Evolutionary conservation across 1,284 basidiomycete genomes (phyloP).

Genomic region (Hymenochaete sp.): DNA sequence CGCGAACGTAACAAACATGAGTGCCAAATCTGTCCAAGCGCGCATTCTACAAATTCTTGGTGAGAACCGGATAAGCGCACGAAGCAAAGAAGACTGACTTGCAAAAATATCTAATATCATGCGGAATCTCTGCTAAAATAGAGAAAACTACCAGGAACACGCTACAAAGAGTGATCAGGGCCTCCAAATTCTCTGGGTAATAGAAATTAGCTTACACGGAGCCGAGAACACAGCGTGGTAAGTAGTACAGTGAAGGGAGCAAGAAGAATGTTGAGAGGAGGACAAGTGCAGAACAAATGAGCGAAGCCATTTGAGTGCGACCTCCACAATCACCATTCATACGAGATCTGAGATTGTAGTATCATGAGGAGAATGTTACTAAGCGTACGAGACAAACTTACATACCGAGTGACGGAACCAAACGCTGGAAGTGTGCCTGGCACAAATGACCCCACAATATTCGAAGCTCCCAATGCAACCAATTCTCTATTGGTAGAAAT

Average conservation of each 20-base stretch:
- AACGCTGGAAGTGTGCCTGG: slow-evolving; percentile 84
- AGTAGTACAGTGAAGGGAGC: slow-evolving; percentile 65
- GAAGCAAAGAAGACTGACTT: slow-evolving; percentile 38
- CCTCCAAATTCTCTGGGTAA: background rate
- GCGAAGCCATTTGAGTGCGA: slow-evolving; percentile 79
- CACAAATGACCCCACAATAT: slow-evolving; percentile 71
- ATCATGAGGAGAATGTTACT: background rate
- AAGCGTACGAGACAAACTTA: background rate
- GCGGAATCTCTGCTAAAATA: slow-evolving; percentile 78
- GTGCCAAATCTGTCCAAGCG: slow-evolving; percentile 78
- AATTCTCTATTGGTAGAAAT: slow-evolving; percentile 90
- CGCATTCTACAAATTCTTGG: slow-evolving; percentile 46
- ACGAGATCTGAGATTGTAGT: slow-evolving; percentile 47
- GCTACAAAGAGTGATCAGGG: slow-evolving; percentile 29
- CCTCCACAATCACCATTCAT: slow-evolving; percentile 84
- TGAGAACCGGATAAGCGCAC: slow-evolving; percentile 3
- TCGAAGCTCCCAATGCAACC: slow-evolving; percentile 78
- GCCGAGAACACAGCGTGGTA: slow-evolving; percentile 78
- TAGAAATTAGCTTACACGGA: slow-evolving; percentile 45
- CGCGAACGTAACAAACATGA: slow-evolving; percentile 80
- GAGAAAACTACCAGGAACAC: slow-evolving; percentile 79
- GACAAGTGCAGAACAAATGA: slow-evolving; percentile 69
- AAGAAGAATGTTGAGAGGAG: slow-evolving; percentile 83
- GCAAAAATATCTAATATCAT: slow-evolving; percentile 79
- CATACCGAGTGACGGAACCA: slow-evolving; percentile 77